Evolutionary conservation across 768 basidiomycete species (phyloP), one percentile per base, ranked within the genome.

Genomic region (Calocybe indica): DNA sequence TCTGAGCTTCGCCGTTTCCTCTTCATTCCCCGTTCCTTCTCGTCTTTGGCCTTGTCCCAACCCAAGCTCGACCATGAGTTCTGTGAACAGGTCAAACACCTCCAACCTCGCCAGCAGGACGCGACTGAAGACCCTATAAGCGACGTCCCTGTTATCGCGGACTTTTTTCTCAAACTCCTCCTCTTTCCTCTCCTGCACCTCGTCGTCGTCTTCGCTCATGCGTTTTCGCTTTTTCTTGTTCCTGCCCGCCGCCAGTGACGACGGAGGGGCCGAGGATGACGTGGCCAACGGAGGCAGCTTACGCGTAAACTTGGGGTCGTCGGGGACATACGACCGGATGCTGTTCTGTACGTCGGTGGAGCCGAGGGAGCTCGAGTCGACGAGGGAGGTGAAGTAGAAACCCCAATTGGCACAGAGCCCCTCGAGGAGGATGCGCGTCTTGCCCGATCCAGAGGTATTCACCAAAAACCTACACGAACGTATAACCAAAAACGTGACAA

Each of bases 391-490:
- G 50, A 75, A 72, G 53, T 75, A 75, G 45, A 75, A 69, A 4
- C 73, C 74, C 74, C 74, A 75, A 38, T 66, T 57, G 30, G 65
- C 52, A 46, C 73, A 74, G 5, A 75, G 62, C 14, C 72, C 72
- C 54, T 74, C 73, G 7, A 75, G 53, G 2, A 75, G 56, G 8
- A 73, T 60, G 31, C 72, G 60, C 1, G 72, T 74, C 52, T 75
- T 75, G 13, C 73, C 72, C 2, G 73, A 73, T 6, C 73, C 73
- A 15, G 73, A 75, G 0, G 74, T 75, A 40, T 75, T 75, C 30
- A 75, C 69, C 12, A 75, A 63, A 46, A 73, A 70, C 10, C 71
- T 73, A 37, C 5, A 47, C 13, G 30, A 47, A 33, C 40, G 15
- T 34, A 42, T 48, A 34, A 40, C 41, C 12, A 13, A 37, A n/a